These are phyloP conservation scores for Aureobasidium zeae DNA, from an alignment of 2,329 filamentous ascomycete genomes.

Conservation along the genomic window DNA sequence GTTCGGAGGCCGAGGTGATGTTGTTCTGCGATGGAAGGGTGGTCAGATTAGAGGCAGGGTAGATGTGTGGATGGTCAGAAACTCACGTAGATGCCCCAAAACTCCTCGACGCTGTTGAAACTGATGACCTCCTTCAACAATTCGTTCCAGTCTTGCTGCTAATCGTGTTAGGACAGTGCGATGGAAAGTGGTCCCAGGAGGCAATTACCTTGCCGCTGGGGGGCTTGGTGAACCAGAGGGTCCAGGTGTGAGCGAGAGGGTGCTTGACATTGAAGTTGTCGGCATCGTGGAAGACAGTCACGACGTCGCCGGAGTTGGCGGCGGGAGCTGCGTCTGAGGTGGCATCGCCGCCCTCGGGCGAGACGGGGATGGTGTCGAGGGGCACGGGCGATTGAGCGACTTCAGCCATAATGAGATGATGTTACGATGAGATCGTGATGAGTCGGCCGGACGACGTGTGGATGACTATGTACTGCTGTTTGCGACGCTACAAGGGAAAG, in stretches of 20 bases:
- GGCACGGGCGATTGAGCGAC: conserved; percentile 40
- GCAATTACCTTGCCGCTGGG: conserved; percentile 73
- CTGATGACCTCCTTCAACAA: conserved; percentile 97
- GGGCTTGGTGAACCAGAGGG: conserved; percentile 98
- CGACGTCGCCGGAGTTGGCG: conserved; percentile 46
- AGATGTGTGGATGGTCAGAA: background rate
- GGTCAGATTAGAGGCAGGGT: conserved; percentile 16
- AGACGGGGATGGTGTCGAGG: conserved; percentile 48
- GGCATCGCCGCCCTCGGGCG: conserved; percentile 39
- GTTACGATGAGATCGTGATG: background rate
- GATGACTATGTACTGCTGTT: too few species aligned
- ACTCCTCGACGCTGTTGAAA: conserved; percentile 97
- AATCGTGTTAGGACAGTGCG: conserved; percentile 13
- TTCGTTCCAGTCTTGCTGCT: conserved; percentile 84
- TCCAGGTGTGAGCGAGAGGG: conserved; percentile 95
- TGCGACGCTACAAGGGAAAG: too few species aligned
- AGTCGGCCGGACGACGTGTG: too few species aligned
- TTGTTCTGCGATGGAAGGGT: conserved; percentile 94
- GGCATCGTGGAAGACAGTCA: conserved; percentile 96
- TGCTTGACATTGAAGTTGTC: conserved; percentile 99
- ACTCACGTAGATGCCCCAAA: conserved; percentile 98
- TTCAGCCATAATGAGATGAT: conserved; percentile 26
- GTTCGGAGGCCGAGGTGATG: conserved; percentile 89
- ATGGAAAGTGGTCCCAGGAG: background rate
- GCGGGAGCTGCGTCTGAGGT: conserved; percentile 34